Evolutionary conservation across 140 eudicot genomes (phyloP), one percentile per base, ranked within the genome.

Genomic region (Cichorium intybus): DNA sequence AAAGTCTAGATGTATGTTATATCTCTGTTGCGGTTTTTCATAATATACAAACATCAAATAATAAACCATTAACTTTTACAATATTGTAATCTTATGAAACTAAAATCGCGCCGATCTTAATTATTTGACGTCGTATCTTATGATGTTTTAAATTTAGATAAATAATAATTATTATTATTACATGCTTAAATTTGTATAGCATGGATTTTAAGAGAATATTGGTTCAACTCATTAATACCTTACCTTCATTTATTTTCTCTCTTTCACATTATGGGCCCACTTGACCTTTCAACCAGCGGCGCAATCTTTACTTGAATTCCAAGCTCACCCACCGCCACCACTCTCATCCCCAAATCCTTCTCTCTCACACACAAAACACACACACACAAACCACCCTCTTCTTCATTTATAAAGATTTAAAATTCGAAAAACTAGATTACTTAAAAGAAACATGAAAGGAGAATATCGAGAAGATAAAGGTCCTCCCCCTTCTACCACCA

Each of bases 321-420:
- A 84, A 87, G 91, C 84, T 81, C 95, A 84, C 77, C 88, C 84
- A 73, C 85, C 84, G 62, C 81, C 76, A 41, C 62, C 37, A 6
- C 47, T 10, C 47, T 43, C 16, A 69, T 41, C 70, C 66, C 23
- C 28, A 17, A 4, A 20, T 5, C 52, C 4, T 39, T 43, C 53
- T 47, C 74, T 37, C 53, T 23, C 65, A 26, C 74, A 55, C 65
- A n/a, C 64, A 28, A 35, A 2, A 31, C 17, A 57, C 58, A 9
- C 58, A 9, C 66, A 48, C 51, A 20, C 20, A 6, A 24, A 4
- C 52, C 29, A 18, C 11, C 23, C 46, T 11, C 2, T 52, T 26
- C 18, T n/a, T 52, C 60, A 61, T 60, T 45, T 55, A 66, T 64
- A 57, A 41, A 34, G 11, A 53, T 15, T 3, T 58, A 12, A 8